These are phyloP conservation scores for Podila clonocystis DNA, from an alignment of 192 early-diverging fungal genomes.

Conservation along the genomic window DNA sequence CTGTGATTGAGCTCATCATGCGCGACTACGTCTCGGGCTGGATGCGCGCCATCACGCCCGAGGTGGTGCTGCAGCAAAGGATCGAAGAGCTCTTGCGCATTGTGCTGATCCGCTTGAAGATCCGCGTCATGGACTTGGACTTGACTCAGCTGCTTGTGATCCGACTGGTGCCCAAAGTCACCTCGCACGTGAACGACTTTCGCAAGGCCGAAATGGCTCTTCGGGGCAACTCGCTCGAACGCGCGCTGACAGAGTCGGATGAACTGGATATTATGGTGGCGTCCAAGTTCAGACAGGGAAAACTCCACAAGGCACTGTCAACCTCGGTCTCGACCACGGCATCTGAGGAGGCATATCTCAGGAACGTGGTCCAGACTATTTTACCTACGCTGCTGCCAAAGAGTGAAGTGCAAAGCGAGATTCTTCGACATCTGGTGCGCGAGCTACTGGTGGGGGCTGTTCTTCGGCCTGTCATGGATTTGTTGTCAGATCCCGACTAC, in stretches of 20 bases:
- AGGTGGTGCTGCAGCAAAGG: conserved; percentile 56
- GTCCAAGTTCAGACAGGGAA: conserved; percentile 62
- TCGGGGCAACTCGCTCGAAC: conserved; percentile 54
- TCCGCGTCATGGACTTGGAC: conserved; percentile 66
- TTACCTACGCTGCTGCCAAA: conserved; percentile 72
- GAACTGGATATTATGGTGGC: conserved; percentile 67
- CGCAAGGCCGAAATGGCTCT: conserved; percentile 66
- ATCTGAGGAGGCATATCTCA: conserved; percentile 69
- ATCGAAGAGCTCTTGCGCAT: conserved; percentile 61
- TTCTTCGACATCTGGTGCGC: conserved; percentile 72
- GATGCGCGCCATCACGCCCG: conserved; percentile 59
- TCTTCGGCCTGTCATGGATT: conserved; percentile 72
- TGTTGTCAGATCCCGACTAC: conserved; percentile 85
- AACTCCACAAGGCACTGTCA: conserved; percentile 69
- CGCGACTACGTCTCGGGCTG: conserved; percentile 71
- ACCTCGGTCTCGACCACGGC: conserved; percentile 53
- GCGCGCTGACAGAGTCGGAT: conserved; percentile 61
- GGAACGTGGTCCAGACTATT: conserved; percentile 67
- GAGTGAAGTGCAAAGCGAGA: conserved; percentile 63
- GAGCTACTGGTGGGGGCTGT: conserved; percentile 80
- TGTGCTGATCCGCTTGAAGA: conserved; percentile 43
- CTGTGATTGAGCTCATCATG: conserved; percentile 56
- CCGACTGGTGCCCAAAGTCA: conserved; percentile 75
- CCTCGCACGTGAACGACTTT: conserved; percentile 74
- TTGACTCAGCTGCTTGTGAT: conserved; percentile 67